These are phyloP conservation scores for Ustilago trichophora DNA, from an alignment of 1,284 basidiomycete species.

Conservation along the genomic window DNA sequence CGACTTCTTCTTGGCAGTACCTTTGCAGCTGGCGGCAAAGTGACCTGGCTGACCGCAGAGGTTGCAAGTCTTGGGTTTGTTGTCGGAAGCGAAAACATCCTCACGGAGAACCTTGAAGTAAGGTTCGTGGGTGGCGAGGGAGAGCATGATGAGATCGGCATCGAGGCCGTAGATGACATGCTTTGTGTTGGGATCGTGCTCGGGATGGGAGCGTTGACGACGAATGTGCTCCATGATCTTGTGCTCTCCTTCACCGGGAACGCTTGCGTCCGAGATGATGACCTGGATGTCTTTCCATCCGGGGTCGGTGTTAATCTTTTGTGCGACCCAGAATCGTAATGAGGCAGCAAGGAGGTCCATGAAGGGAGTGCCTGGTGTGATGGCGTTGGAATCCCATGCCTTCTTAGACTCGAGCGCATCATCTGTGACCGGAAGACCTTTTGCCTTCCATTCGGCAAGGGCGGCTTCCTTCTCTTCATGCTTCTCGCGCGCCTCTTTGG, in stretches of 20 bases:
- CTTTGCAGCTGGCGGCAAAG: conserved; percentile 87
- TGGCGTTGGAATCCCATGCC: conserved; percentile 97
- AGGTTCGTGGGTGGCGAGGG: conserved; percentile 96
- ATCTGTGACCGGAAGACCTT: conserved; percentile 87
- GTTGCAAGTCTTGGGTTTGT: conserved; percentile 75
- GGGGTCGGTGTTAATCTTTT: conserved; percentile 92
- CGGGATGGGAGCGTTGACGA: conserved; percentile 83
- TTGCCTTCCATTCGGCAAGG: conserved; percentile 83
- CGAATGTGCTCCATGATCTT: conserved; percentile 99
- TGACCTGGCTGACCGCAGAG: conserved; percentile 94
- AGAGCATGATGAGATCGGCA: conserved; percentile 98
- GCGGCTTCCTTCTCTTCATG: conserved; percentile 84
- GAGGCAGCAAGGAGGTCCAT: conserved; percentile 91
- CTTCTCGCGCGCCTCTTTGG: conserved; percentile 94
- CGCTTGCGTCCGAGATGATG: conserved; percentile 94
- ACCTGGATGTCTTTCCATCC: conserved; percentile 88
- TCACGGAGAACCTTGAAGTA: conserved; percentile 96
- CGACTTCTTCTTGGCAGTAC: conserved; percentile 61
- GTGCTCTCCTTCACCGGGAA: conserved; percentile 98
- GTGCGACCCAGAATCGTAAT: conserved; percentile 93
- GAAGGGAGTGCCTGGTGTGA: conserved; percentile 97
- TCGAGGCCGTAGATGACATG: conserved; percentile 99
- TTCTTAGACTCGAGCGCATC: conserved; percentile 79
- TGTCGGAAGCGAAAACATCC: conserved; percentile 87
- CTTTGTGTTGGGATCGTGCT: conserved; percentile 91